Evolutionary conservation across 23 red algal genomes (phyloP).

Genomic region (Gracilaria vermiculophylla): DNA sequence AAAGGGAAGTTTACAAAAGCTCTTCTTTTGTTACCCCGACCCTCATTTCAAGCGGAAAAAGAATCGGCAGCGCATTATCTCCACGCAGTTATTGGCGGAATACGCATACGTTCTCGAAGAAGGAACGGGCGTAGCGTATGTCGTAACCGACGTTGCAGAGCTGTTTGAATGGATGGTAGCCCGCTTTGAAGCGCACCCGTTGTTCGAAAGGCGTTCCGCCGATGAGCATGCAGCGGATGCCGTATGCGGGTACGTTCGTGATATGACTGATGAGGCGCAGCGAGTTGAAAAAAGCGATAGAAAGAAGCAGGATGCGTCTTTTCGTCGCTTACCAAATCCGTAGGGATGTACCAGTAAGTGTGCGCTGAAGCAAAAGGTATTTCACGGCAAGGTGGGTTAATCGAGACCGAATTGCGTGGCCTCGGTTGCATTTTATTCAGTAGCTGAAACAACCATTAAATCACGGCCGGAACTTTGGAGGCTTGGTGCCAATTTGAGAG

Average conservation of each 20-base stretch:
- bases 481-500: no score
- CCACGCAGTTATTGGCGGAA: constrained; percentile 73
- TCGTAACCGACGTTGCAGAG: constrained; percentile 90
- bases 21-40: constrained; percentile 97
- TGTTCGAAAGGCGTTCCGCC: constrained; percentile 63
- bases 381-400: no score
- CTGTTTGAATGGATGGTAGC: constrained; percentile 92
- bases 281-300: constrained; percentile 78
- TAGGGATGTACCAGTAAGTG: background rate
- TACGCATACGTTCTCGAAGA: constrained; percentile 85
- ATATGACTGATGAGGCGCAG: constrained; percentile 83
- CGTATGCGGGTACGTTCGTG: constrained; percentile 60
- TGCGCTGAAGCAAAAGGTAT: no score
- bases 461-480: no score
- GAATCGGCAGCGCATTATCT: constrained; percentile 89
- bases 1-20: constrained; percentile 65
- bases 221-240: constrained; percentile 50
- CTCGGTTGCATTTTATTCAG: no score
- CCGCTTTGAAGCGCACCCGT: constrained; percentile 64
- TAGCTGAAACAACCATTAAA: no score
- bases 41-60: constrained; percentile 96
- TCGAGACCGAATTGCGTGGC: no score
- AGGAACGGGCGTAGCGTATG: constrained; percentile 69
- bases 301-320: constrained; percentile 69
- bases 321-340: constrained; percentile 47